Conservation (phyloP, 768 basidiomycete species). For the Dioszegia crocea region DNA sequence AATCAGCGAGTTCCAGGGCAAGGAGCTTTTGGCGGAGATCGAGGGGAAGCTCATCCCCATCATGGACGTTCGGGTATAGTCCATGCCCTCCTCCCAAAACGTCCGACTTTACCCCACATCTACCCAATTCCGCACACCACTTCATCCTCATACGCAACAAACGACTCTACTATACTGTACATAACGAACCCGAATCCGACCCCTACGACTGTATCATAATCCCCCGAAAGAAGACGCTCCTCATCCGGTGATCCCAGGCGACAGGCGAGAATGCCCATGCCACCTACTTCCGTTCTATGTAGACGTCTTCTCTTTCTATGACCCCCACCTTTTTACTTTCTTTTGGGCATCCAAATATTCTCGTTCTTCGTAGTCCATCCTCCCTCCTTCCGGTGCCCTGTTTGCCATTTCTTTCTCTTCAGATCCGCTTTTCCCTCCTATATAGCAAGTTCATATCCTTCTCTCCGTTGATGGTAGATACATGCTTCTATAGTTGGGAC, state of each 20-base stretch:
- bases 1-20: conserved; percentile 2
- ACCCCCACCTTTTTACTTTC: too few relatives aligned
- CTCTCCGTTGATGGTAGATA: too few relatives aligned
- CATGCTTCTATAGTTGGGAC: too few relatives aligned
- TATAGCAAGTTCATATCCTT: too few relatives aligned
- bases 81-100: too few relatives aligned
- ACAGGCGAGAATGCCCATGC: too few relatives aligned
- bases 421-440: background rate
- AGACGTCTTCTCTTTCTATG: background rate
- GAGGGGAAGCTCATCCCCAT: conserved; percentile 1
- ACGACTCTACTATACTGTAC: background rate
- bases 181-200: background rate
- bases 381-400: conserved; percentile 1
- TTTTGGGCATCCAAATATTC: too few relatives aligned
- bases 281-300: too few relatives aligned
- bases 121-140: too few relatives aligned
- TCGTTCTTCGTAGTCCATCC: too few relatives aligned
- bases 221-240: background rate
- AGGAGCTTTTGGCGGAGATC: conserved; percentile 3
- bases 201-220: background rate
- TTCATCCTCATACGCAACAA: background rate
- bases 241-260: too few relatives aligned
- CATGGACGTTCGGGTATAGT: background rate
- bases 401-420: background rate
- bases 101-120: too few relatives aligned